Evolutionary conservation across 257 asterid species (phyloP).

Genomic region (Nicotiana benthamiana): DNA sequence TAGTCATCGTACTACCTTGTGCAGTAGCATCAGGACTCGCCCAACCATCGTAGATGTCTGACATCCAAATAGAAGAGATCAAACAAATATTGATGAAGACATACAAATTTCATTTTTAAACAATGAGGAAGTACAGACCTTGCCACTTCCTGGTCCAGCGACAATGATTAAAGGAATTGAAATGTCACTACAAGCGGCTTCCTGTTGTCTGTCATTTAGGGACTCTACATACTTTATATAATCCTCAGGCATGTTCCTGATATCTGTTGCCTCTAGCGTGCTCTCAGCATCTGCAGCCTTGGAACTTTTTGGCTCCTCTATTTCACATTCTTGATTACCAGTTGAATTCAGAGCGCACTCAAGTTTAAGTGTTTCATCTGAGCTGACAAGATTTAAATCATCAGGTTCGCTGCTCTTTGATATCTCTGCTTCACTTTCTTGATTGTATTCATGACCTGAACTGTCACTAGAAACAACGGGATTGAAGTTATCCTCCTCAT

Average conservation of each 20-base stretch:
- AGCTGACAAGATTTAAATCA: constrained; percentile 8
- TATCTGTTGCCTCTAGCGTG: constrained; percentile 51
- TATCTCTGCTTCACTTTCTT: background rate
- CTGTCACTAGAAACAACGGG: background rate
- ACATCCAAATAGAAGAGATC: constrained; percentile 21
- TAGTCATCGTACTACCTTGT: constrained; percentile 38
- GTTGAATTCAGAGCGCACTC: constrained; percentile 20
- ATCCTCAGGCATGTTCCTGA: constrained; percentile 65
- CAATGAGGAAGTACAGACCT: constrained; percentile 41
- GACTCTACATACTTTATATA: constrained; percentile 56
- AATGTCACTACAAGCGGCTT: constrained; percentile 90
- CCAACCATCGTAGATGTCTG: constrained; percentile 99
- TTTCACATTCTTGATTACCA: constrained; percentile 21
- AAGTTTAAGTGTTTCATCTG: constrained; percentile 22
- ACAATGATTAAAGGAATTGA: constrained; percentile 77
- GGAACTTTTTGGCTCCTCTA: constrained; percentile 17
- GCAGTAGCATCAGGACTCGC: constrained; percentile 76
- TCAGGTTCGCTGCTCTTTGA: background rate
- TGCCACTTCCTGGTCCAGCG: constrained; percentile 99
- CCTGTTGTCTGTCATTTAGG: constrained; percentile 79
- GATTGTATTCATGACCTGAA: background rate
- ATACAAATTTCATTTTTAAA: constrained; percentile 9
- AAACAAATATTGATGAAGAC: constrained; percentile 15
- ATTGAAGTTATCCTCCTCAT: constrained; percentile 24
- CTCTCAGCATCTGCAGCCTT: constrained; percentile 19